These are phyloP conservation scores for Cnidoscolus chayamansa DNA, from an alignment of 441 rosid species.

Conservation along the genomic window DNA sequence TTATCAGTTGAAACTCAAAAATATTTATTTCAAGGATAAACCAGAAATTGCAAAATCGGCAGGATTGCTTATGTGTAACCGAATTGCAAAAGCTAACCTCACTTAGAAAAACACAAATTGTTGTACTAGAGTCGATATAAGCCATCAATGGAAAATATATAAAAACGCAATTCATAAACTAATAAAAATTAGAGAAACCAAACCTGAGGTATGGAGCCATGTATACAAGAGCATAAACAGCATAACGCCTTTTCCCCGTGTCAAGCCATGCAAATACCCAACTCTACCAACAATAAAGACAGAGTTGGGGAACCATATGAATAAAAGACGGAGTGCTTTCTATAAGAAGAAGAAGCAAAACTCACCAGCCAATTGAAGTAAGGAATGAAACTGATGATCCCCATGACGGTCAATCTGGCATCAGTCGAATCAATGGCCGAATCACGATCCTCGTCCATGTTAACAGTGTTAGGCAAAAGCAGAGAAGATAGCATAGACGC, in stretches of 20 bases:
- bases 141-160: background rate
- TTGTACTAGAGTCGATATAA: background rate
- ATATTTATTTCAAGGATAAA: too few species aligned
- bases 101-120: too few species aligned
- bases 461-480: constrained; percentile 45
- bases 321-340: background rate
- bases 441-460: constrained; percentile 38
- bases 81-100: too few species aligned
- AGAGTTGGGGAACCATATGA: background rate
- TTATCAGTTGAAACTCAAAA: too few species aligned
- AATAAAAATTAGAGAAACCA: background rate
- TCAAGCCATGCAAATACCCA: constrained; percentile 99
- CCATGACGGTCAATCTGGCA: constrained; percentile 78
- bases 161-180: background rate
- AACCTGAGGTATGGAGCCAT: constrained; percentile 85
- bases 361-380: constrained; percentile 94
- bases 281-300: constrained; percentile 43
- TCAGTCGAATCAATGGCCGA: constrained; percentile 59
- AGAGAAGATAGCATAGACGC: constrained; percentile 71
- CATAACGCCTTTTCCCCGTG: constrained; percentile 77
- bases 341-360: background rate
- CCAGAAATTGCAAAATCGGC: too few species aligned
- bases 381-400: constrained; percentile 84
- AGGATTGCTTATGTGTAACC: too few species aligned
- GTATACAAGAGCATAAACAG: constrained; percentile 66